These are phyloP conservation scores for Dendryphion nanum DNA, from an alignment of 2,329 filamentous ascomycete species.

Conservation along the genomic window DNA sequence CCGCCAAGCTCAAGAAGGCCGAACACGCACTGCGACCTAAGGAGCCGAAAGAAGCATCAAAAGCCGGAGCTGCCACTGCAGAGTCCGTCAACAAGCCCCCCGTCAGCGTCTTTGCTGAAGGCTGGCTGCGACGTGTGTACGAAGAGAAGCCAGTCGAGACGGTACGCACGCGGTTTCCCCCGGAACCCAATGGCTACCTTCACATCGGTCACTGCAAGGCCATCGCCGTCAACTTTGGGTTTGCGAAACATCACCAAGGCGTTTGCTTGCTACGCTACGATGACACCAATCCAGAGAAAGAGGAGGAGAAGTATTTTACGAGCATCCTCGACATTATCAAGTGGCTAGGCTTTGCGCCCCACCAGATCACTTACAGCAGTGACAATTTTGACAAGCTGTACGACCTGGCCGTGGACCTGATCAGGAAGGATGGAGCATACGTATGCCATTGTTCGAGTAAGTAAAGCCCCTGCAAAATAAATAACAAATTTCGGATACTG, in stretches of 20 bases:
- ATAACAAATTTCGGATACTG: not conserved
- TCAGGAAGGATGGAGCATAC: constrained; percentile 67
- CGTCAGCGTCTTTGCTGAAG: constrained; percentile 46
- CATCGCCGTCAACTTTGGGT: constrained; percentile 95
- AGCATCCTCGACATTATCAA: constrained; percentile 85
- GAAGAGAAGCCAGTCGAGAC: constrained; percentile 48
- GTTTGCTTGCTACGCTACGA: constrained; percentile 78
- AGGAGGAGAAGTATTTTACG: constrained; percentile 84
- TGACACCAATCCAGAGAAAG: constrained; percentile 92
- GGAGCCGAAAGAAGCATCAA: constrained; percentile 24
- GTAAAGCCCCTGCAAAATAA: constrained; percentile 5
- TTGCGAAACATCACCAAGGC: constrained; percentile 80
- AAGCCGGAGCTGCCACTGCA: constrained; percentile 18
- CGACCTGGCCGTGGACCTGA: constrained; percentile 82
- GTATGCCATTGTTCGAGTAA: constrained; percentile 79
- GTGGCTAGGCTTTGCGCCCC: constrained; percentile 84
- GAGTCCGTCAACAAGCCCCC: constrained; percentile 21
- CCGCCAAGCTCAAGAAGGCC: constrained; percentile 43
- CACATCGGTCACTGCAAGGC: constrained; percentile 95
- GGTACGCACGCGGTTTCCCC: constrained; percentile 51
- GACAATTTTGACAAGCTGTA: constrained; percentile 90
- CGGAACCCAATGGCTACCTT: constrained; percentile 82
- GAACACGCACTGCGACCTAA: constrained; percentile 43
- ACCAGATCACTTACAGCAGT: constrained; percentile 78
- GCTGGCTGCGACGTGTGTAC: constrained; percentile 52